Evolutionary conservation across 306 rosid genomes (phyloP), one percentile per base, ranked within the genome.

Genomic region (Crataegus laevigata): DNA sequence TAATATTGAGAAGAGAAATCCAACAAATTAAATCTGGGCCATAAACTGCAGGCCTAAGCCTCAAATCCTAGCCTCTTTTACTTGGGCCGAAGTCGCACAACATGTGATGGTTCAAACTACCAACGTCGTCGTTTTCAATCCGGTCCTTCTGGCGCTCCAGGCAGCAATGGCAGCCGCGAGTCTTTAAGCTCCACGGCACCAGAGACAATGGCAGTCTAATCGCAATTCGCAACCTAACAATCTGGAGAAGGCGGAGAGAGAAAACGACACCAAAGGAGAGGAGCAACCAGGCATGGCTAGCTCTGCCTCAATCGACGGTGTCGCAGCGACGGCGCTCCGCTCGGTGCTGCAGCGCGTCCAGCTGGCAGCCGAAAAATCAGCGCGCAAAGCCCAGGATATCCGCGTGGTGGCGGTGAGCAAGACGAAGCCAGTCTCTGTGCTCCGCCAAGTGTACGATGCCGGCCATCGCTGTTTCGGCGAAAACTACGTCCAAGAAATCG

Each of bases 391-490:
- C 69, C 78, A 85, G 1, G 81, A 81, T 67, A 62, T 94, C 40
- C 91, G 93, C 14, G 85, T 91, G 4, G 92, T 94, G 62, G 98
- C 96, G 26, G 98, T 89, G 51, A 90, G 97, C 86, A 94, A 94
- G 82, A 94, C 96, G 42, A 94, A 94, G 80, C 73, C 93, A 11
- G 87, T 85, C 54, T 80, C 96, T 51, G 69, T 82, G 68, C 66
- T 91, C 84, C 89, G 83, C 22, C 88, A 88, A 69, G 91, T 94
- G 17, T 90, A 94, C 84, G 93, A 91, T 38, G 90, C 94, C n/a
- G 97, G 98, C 13, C 97, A 87, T 68, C 93, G 91, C 51, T 80
- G 81, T 84, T 94, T 94, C 80, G 98, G 97, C 60, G 97, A 94
- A 85, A 94, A 94, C 71, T 94, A 94, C 80, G 97, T 91, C 74